A percentile compares a stretch with the other conserved stretches of the same genome.
Evolutionary conservation across 2,329 filamentous ascomycete genomes (phyloP).

Genomic region (Blumeria graminis): DNA sequence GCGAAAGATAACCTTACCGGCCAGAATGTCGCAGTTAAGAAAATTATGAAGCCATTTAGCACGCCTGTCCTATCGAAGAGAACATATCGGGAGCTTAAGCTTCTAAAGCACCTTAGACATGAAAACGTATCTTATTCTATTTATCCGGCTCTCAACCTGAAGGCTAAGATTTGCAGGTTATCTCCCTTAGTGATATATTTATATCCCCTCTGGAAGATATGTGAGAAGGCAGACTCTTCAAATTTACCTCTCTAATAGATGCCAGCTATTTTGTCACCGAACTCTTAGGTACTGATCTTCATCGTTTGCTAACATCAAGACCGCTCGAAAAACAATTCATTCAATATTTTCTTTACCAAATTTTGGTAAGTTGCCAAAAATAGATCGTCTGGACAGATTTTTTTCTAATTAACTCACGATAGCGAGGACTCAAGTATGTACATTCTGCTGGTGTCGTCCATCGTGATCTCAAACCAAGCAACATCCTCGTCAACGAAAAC

Average conservation of each 20-base stretch:
- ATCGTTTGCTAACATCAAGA: constrained; percentile 80
- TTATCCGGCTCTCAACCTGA: no score
- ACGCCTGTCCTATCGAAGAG: constrained; percentile 95
- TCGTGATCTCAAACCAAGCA: constrained; percentile 92
- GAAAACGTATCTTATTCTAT: constrained; percentile 46
- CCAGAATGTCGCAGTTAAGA: constrained; percentile 95
- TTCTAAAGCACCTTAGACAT: constrained; percentile 87
- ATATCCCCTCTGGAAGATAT: constrained; percentile 98
- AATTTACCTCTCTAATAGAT: constrained; percentile 3
- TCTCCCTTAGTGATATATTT: constrained; percentile 97
- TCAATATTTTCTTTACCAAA: constrained; percentile 98
- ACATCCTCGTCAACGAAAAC: constrained; percentile 98
- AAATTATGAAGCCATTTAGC: constrained; percentile 99
- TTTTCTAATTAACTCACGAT: constrained; percentile 1
- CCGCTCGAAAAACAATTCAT: constrained; percentile 99
- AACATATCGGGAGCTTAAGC: constrained; percentile 91
- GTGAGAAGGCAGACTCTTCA: constrained; percentile 15
- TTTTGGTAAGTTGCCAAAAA: constrained; percentile 41
- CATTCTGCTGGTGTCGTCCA: constrained; percentile 96
- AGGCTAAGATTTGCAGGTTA: constrained; percentile 36
- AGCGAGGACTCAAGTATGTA: constrained; percentile 97
- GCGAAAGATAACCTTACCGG: constrained; percentile 93
- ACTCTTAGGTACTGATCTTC: constrained; percentile 84
- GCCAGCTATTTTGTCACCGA: constrained; percentile 91
- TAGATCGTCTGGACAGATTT: not conserved